These are phyloP conservation scores for Ustilago lituana DNA, from an alignment of 1,284 basidiomycete genomes.

Conservation along the genomic window DNA sequence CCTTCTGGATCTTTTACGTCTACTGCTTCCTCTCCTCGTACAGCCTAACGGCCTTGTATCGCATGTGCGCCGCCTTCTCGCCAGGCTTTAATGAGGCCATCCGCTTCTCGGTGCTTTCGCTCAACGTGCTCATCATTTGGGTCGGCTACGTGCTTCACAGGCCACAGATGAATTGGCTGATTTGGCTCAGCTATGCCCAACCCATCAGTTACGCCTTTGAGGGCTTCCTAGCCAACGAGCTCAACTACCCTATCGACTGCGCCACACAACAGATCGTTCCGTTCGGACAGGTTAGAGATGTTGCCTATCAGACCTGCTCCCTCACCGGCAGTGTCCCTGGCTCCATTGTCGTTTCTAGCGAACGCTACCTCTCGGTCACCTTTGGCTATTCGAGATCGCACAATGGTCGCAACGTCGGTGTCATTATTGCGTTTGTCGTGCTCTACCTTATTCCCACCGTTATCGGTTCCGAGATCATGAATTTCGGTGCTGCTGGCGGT, in stretches of 20 bases:
- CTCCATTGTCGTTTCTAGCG: slow-evolving; percentile 68
- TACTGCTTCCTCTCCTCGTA: slow-evolving; percentile 49
- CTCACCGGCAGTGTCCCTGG: slow-evolving; percentile 69
- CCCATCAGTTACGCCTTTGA: slow-evolving; percentile 80
- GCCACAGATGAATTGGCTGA: slow-evolving; percentile 73
- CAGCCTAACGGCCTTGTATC: slow-evolving; percentile 49
- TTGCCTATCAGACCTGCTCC: slow-evolving; percentile 67
- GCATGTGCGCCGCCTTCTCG: slow-evolving; percentile 48
- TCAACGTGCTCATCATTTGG: slow-evolving; percentile 49
- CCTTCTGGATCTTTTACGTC: slow-evolving; percentile 73
- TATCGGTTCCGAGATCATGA: slow-evolving; percentile 56
- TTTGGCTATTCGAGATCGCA: slow-evolving; percentile 74
- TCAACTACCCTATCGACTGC: slow-evolving; percentile 59
- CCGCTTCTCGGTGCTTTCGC: slow-evolving; percentile 48
- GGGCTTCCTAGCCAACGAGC: slow-evolving; percentile 72
- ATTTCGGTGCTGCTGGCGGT: slow-evolving; percentile 47
- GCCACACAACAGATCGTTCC: slow-evolving; percentile 30
- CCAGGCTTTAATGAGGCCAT: slow-evolving; percentile 67
- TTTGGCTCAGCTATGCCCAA: slow-evolving; percentile 72
- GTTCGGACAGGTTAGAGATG: slow-evolving; percentile 19
- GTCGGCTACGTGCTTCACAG: slow-evolving; percentile 72
- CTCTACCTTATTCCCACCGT: slow-evolving; percentile 53
- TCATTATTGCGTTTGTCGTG: slow-evolving; percentile 67
- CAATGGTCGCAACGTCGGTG: slow-evolving; percentile 70
- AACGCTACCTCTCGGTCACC: slow-evolving; percentile 71